Conservation (phyloP, 2,329 filamentous ascomycete genomes). For the Neoscytalidium dimidiatum region DNA sequence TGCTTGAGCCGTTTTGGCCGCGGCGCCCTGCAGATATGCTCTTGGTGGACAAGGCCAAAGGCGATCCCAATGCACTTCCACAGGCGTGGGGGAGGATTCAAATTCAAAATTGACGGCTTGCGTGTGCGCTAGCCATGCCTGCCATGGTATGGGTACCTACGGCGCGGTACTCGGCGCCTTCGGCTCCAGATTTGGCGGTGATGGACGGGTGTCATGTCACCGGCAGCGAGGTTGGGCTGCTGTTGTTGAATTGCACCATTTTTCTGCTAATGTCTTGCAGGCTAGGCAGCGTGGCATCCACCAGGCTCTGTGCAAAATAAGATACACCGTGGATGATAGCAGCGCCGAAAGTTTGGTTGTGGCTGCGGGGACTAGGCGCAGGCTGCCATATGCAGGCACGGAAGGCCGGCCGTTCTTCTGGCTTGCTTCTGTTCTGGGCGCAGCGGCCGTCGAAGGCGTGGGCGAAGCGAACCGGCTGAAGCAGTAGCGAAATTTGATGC, state of each 20-base stretch:
- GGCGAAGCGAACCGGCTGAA: slow-evolving; percentile 4
- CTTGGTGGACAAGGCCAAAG: neutral
- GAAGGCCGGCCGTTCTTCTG: neutral
- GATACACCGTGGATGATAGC: neutral
- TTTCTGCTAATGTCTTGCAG: slow-evolving; percentile 13
- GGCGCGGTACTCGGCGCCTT: slow-evolving; percentile 12
- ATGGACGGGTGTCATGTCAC: neutral
- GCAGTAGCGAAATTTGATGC: slow-evolving; percentile 15
- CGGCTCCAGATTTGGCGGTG: neutral
- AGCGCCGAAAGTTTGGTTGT: slow-evolving; percentile 1
- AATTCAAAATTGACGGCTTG: neutral
- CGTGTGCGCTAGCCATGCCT: neutral
- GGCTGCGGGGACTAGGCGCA: slow-evolving; percentile 3
- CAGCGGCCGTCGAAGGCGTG: neutral
- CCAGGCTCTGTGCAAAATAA: neutral
- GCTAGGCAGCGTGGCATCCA: neutral
- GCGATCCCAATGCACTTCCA: neutral
- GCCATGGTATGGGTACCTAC: neutral
- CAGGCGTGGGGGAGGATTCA: neutral
- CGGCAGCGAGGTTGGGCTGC: neutral
- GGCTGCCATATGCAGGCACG: neutral
- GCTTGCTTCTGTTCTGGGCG: neutral
- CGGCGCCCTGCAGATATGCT: neutral
- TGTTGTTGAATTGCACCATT: neutral
- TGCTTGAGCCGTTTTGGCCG: neutral